A percentile compares a stretch with the other conserved stretches of the same genome.
Conservation (phyloP, 2,329 filamentous ascomycete species). For the Diaporthe sp. region DNA sequence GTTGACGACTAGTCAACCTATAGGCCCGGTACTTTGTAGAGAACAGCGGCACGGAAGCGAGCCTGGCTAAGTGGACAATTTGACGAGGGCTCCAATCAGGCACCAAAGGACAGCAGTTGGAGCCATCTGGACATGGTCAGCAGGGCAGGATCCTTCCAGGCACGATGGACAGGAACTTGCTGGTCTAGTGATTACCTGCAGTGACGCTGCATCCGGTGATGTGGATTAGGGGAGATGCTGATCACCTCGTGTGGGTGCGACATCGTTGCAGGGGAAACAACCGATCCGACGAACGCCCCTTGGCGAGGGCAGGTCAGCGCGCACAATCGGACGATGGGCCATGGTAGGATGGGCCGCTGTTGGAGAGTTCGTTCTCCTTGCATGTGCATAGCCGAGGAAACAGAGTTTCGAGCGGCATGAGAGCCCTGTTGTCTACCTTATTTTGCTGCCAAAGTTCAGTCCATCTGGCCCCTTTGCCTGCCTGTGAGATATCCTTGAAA, state of each 20-base stretch:
- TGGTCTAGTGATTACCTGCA: slow-evolving; percentile 25
- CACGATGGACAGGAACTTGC: slow-evolving; percentile 18
- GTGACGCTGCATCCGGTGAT: slow-evolving; percentile 23
- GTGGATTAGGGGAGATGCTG: slow-evolving; percentile 9
- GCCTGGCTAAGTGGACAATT: slow-evolving; percentile 8
- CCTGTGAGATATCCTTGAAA: not conserved
- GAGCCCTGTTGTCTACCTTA: not conserved
- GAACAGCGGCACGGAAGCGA: not conserved
- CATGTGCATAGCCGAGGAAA: slow-evolving; percentile 20
- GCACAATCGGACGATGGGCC: not conserved
- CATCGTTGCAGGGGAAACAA: slow-evolving; percentile 16
- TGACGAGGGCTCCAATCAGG: slow-evolving; percentile 21
- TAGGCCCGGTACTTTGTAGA: slow-evolving; percentile 13
- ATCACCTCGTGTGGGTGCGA: slow-evolving; percentile 21
- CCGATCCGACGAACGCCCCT: slow-evolving; percentile 24
- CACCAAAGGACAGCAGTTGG: not conserved
- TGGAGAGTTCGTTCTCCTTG: slow-evolving; percentile 1
- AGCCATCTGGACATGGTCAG: slow-evolving; percentile 10
- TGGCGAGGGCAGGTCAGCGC: not conserved
- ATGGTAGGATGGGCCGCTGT: slow-evolving; percentile 1
- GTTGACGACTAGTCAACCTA: not conserved
- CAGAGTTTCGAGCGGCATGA: not conserved
- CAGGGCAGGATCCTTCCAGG: slow-evolving; percentile 23
- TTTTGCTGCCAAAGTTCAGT: not conserved
- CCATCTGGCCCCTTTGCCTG: no score